Evolutionary conservation across 1,139 yeast species (phyloP).

Genomic region (Arxiozyma telluris): DNA sequence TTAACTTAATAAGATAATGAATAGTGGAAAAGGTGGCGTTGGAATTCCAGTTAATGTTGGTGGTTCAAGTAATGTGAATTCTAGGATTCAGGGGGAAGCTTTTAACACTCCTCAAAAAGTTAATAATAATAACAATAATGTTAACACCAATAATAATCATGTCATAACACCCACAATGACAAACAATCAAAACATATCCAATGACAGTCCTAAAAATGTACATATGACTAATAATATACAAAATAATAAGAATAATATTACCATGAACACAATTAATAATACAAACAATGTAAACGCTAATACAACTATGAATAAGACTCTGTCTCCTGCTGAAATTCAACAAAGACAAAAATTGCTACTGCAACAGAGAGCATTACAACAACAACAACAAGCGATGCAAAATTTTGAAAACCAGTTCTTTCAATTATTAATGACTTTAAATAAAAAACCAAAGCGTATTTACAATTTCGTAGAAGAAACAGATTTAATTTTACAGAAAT

Average conservation of each 20-base stretch:
- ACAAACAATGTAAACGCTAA: not conserved
- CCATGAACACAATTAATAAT: conserved; percentile 18
- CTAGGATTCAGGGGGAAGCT: not conserved
- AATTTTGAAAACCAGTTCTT: conserved; percentile 38
- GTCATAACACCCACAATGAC: not conserved
- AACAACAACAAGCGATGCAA: conserved; percentile 36
- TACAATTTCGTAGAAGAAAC: conserved; percentile 63
- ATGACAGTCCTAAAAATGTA: not conserved
- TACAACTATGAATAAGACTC: conserved; percentile 4
- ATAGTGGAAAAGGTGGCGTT: not conserved
- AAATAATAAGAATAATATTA: conserved; percentile 8
- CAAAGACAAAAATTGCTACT: conserved; percentile 26
- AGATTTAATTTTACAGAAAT: conserved; percentile 68
- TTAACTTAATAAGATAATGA: not conserved
- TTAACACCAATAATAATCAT: not conserved
- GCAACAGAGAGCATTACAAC: conserved; percentile 33
- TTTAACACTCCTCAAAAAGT: not conserved
- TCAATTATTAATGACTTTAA: conserved; percentile 26
- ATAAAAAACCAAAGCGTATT: conserved; percentile 36
- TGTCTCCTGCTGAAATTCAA: conserved; percentile 9
- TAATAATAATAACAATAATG: not conserved
- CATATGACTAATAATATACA: not conserved
- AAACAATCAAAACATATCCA: not conserved
- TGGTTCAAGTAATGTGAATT: not conserved
- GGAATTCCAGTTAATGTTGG: conserved; percentile 3